Evolutionary conservation across 306 rosid genomes (phyloP).

Genomic region (Vachellia collinsii): DNA sequence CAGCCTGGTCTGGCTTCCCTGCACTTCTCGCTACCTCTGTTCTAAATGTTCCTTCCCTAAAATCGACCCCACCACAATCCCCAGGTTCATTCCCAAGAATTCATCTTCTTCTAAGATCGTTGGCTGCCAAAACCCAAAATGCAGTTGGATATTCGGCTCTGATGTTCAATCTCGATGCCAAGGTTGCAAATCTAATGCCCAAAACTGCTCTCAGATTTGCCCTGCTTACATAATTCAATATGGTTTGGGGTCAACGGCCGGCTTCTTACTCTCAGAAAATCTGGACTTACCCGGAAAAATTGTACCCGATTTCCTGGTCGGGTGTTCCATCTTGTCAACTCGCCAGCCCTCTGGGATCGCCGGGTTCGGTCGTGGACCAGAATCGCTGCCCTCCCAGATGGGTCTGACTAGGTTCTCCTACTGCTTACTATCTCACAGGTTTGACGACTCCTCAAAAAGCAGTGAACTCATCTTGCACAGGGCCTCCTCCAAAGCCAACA

Average conservation of each 20-base stretch:
- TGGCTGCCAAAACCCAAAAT: conserved; percentile 73
- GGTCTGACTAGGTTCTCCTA: conserved; percentile 66
- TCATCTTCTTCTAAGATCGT: conserved; percentile 63
- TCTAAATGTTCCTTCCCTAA: conserved; percentile 55
- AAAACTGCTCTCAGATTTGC: conserved; percentile 54
- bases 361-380: conserved; percentile 72
- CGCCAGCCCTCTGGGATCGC: conserved; percentile 76
- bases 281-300: conserved; percentile 52
- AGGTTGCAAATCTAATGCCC: background rate
- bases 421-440: conserved; percentile 59
- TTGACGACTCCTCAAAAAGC: conserved; percentile 55
- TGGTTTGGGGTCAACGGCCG: conserved; percentile 70
- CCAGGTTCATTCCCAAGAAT: conserved; percentile 57
- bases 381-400: conserved; percentile 73
- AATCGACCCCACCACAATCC: conserved; percentile 43
- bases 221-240: conserved; percentile 63
- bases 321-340: conserved; percentile 68
- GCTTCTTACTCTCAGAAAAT: conserved; percentile 60
- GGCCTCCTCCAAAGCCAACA: conserved; percentile 12
- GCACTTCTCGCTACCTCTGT: conserved; percentile 73
- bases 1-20: conserved; percentile 81
- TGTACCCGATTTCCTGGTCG: conserved; percentile 53
- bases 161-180: conserved; percentile 47
- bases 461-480: conserved; percentile 54
- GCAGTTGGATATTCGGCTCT: conserved; percentile 58